Conservation (phyloP, 495 filamentous ascomycete genomes). For the Daldinia grandis region DNA sequence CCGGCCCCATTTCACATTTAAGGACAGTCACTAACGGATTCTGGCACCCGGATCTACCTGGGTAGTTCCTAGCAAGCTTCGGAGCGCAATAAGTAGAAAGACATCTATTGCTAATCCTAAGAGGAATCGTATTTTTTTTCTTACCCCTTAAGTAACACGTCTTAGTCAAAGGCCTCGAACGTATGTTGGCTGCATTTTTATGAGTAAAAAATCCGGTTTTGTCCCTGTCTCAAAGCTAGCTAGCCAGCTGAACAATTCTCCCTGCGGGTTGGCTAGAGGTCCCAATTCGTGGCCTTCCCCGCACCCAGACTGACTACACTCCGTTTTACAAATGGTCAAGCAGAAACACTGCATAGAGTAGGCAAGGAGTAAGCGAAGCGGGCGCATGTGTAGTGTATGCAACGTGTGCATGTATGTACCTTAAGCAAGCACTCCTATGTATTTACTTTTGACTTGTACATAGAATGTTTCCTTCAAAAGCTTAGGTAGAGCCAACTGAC, state of each 20-base stretch:
- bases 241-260: slow-evolving; percentile 35
- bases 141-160: slow-evolving; percentile 18
- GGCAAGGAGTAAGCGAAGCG: neutral
- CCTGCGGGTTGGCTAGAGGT: slow-evolving; percentile 19
- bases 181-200: slow-evolving; percentile 13
- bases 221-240: slow-evolving; percentile 12
- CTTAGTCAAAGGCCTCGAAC: slow-evolving; percentile 11
- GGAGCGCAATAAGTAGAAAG: neutral
- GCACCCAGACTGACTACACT: slow-evolving; percentile 21
- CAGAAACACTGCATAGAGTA: neutral
- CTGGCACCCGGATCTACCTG: neutral
- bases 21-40: neutral
- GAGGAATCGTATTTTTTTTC: slow-evolving; percentile 2
- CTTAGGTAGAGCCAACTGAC: neutral
- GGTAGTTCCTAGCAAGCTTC: neutral
- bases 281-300: slow-evolving; percentile 27
- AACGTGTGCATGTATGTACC: neutral
- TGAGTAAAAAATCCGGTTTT: slow-evolving; percentile 33
- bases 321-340: slow-evolving; percentile 15
- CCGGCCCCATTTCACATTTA: neutral
- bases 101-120: neutral
- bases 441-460: neutral
- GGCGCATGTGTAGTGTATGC: slow-evolving; percentile 8
- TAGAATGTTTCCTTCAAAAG: neutral
- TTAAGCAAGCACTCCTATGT: neutral